Base-by-base conservation (phyloP, 257 asterid species). In the Cinchona pubescens region DNA sequence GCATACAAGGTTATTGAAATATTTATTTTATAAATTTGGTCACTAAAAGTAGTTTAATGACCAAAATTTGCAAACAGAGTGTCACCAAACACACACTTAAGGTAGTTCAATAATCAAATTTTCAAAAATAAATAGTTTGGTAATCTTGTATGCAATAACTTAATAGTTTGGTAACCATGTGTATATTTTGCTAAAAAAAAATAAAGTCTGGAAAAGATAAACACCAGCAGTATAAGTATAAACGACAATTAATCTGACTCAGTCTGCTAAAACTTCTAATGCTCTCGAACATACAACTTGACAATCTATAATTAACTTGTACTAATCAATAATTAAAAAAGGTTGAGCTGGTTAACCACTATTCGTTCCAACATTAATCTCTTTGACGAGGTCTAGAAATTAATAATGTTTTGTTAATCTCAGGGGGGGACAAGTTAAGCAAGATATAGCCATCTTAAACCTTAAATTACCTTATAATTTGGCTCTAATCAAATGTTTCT, bases 381-480 rank as follows among this genome's bases (percentile, higher is more conserved):
- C 42, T 72, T 72, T 72, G 76, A 58, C 68, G 7, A 56, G 19
- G 67, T 58, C 67, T 72, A 56, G 38, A 71, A 55, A 72, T 40
- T 55, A 67, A 21, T 55, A 67, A 21, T 59, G 16, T 55, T 67
- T 67, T 42, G 69, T 40, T 76, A 34, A 55, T 43, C 16, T 37
- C 74, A 76, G 53, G 32, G 48, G 53, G 78, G n/a, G n/a, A n/a
- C 61, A 62, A 74, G 51, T 56, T 43, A 29, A 13, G 80, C 53
- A 40, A n/a, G n/a, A n/a, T n/a, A n/a, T n/a, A n/a, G n/a, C 67
- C 42, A 42, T 21, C 51, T 14, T 27, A 53, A 38, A 34, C 37
- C 66, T 29, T 66, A 76, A 76, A 38, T 25, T 56, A 66, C 10
- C 48, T 38, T 62, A 67, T 8, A 32, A 59, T 58, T 1, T n/a